Base-by-base conservation (phyloP, 1,139 yeast species). In the Yamadazyma mexicana region DNA sequence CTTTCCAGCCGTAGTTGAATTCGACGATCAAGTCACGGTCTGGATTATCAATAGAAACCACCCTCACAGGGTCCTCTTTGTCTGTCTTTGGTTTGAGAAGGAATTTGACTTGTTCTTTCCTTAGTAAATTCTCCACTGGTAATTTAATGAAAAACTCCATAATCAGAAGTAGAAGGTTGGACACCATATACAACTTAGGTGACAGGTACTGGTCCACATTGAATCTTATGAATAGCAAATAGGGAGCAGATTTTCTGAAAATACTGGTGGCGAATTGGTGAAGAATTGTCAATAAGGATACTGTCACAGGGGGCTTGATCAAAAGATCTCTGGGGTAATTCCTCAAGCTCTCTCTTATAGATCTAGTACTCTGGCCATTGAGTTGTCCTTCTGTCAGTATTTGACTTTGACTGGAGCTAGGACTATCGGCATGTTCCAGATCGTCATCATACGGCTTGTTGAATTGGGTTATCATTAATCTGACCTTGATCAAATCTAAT, bases 41-140 rank as follows among this genome's bases (percentile, higher is more conserved):
- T 2, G 73, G 68, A 40, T 65, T 56, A 33, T 62, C 65, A 31
- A 72, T 69, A 4, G 73, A 64, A 12, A 72, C 60, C 4, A 70
- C 70, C 28, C 66, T 50, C 43, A 49, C 50, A 17, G 49, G 50
- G 47, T 72, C 77, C 33, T 62, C 62, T 8, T 40, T 38, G 5
- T 39, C 23, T 5, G 63, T 43, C 47, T 69, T 69, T n/a, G 66
- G 64, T 29, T 59, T 49, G 33, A 82, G 51, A 45, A 88, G 67
- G 57, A 79, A 83, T 40, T 78, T 67, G 9, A 88, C 79, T 56
- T 91, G 97, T 12, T 92, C 88, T 49, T 96, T 81, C 42, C 95
- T 75, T 45, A 87, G 73, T 38, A 92, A 62, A 18, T 95, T 89
- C 55, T 92, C 98, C 40, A 89, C 76, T 2, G 98, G 98, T 45